These are phyloP conservation scores for Pseudogymnoascus sp. DNA, from an alignment of 2,329 filamentous ascomycete genomes.

Conservation along the genomic window DNA sequence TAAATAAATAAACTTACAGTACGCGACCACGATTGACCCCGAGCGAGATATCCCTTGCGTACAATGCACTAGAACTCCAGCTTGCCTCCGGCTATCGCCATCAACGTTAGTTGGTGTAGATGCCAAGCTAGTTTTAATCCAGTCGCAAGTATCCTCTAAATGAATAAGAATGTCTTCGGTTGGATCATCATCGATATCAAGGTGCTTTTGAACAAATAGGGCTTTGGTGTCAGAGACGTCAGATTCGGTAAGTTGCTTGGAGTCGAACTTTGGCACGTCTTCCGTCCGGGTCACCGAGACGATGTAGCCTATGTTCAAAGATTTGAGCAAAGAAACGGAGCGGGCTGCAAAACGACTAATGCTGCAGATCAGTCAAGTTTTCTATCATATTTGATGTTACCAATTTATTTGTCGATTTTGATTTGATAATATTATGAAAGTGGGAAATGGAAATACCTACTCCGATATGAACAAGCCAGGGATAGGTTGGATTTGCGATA, in stretches of 20 bases:
- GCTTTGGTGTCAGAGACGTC: neutral
- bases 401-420: neutral
- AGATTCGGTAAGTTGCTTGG: neutral
- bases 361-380: neutral
- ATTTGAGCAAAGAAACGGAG: slow-evolving; percentile 3
- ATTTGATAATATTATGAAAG: neutral
- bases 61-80: slow-evolving; percentile 20
- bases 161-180: slow-evolving; percentile 18
- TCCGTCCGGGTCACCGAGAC: slow-evolving; percentile 9
- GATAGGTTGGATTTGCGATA: neutral
- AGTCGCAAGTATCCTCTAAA: slow-evolving; percentile 18
- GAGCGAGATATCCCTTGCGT: slow-evolving; percentile 21
- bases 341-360: slow-evolving; percentile 12
- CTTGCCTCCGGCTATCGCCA: neutral
- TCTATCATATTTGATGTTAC: neutral
- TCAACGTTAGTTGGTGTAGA: neutral
- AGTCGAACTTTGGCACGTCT: slow-evolving; percentile 9
- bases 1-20: slow-evolving; percentile 15
- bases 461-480: neutral
- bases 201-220: slow-evolving; percentile 10
- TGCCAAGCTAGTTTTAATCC: slow-evolving; percentile 16
- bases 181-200: slow-evolving; percentile 20
- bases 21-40: slow-evolving; percentile 18
- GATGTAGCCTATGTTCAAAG: slow-evolving; percentile 7
- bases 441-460: neutral